phyloP scores from a whole-genome alignment of 2,329 filamentous ascomycete genomes.

The Allantophomopsis cytisporea region DNA sequence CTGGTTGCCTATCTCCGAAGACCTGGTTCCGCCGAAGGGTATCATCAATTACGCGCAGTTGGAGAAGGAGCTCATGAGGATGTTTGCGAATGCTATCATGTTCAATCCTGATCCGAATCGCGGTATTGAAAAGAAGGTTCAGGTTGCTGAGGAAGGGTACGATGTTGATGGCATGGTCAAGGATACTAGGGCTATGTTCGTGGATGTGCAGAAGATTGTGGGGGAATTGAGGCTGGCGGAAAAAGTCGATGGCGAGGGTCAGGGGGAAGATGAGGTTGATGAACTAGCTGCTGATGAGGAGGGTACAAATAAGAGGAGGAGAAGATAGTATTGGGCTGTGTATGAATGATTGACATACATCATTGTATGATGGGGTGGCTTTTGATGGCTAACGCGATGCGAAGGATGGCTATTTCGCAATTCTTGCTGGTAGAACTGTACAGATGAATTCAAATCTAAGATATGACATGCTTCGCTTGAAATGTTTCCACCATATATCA shows the following conservation, averaged over 20 bases:
- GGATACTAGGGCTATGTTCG: conserved; percentile 80
- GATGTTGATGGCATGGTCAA: conserved; percentile 70
- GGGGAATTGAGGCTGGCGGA: conserved; percentile 15
- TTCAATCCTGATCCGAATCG: conserved; percentile 78
- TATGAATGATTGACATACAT: too few relatives aligned
- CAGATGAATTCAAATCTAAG: too few relatives aligned
- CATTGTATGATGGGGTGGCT: too few relatives aligned
- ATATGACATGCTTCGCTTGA: too few relatives aligned
- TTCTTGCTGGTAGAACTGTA: too few relatives aligned
- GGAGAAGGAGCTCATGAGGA: conserved; percentile 85
- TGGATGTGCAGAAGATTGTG: conserved; percentile 55
- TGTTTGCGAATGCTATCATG: conserved; percentile 98
- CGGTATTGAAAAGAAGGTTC: conserved; percentile 34
- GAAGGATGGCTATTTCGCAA: too few relatives aligned
- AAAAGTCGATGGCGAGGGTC: conserved; percentile 3
- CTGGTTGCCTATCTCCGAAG: conserved; percentile 56
- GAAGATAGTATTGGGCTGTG: too few relatives aligned
- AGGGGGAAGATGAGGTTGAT: conserved; percentile 11
- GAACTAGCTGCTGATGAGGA: neutral
- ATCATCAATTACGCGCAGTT: conserved; percentile 91
- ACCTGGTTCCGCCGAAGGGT: conserved; percentile 71
- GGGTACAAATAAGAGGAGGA: too few relatives aligned
- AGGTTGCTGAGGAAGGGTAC: conserved; percentile 35
- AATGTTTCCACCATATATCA: too few relatives aligned
- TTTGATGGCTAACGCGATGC: too few relatives aligned